These are phyloP conservation scores for Eucalyptus marginata DNA, from an alignment of 345 rosid species.

Conservation along the genomic window DNA sequence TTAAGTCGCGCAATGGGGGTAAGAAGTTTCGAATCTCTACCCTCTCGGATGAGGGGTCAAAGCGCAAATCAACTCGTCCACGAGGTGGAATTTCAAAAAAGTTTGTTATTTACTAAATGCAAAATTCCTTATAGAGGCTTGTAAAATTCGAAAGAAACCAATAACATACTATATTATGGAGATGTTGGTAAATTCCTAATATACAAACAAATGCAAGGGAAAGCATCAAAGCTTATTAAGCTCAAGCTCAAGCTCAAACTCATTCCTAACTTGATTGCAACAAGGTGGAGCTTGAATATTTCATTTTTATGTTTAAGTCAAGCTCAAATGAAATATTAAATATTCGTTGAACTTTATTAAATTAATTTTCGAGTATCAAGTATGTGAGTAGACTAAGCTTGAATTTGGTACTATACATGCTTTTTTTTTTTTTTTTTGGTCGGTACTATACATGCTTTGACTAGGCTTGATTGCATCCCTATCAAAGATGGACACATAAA, in stretches of 20 bases:
- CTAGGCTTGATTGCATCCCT: not conserved
- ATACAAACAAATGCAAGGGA: not conserved
- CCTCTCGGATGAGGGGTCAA: too few species aligned
- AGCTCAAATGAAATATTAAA: not conserved
- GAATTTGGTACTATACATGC: not conserved
- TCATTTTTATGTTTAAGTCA: not conserved
- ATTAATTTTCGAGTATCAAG: not conserved
- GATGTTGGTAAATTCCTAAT: not conserved
- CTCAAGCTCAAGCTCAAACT: not conserved
- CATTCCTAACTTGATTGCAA: not conserved
- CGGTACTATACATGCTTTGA: not conserved
- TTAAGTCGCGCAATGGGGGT: too few species aligned
- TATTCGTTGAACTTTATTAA: not conserved
- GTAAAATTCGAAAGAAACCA: not conserved
- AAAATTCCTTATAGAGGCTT: not conserved
- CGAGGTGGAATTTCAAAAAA: too few species aligned
- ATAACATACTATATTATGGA: not conserved
- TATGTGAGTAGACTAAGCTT: not conserved
- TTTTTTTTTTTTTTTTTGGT: too few species aligned
- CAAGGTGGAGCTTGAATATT: not conserved
- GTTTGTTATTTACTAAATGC: not conserved
- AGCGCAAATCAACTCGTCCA: too few species aligned
- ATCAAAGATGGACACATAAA: not conserved
- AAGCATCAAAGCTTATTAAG: not conserved
- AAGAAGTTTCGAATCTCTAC: too few species aligned